Base-by-base conservation (phyloP, 768 basidiomycete species). In the Boletus pseudo-olivaceus region DNA sequence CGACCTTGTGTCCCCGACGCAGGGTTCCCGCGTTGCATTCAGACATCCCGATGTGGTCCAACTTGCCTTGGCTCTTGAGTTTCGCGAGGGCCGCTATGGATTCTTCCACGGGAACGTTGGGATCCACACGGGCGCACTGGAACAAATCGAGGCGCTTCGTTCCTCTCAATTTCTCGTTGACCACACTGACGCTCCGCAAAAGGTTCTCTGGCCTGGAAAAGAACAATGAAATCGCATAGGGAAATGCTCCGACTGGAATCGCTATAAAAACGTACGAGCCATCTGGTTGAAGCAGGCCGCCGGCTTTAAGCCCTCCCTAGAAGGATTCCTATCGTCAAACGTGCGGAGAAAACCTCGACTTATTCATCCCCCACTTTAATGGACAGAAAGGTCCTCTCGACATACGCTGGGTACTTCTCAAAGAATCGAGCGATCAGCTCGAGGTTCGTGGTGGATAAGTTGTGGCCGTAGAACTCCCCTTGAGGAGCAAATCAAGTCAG, bases 131-230 rank as follows among this genome's bases (percentile, higher is more conserved):
- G 3, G 80, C 77, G 26, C 71, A 71, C 65, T 86, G 69, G 66
- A 78, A 89, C 2, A 88, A 65, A 63, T 88, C 85, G 55, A 87
- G 64, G 37, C 73, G 77, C 66, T 82, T 83, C 57, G 71, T 77
- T 26, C 77, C 76, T 7, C 80, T 77, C n/a, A 85, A 71, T 19
- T 72, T 72, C 6, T 66, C 68, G 55, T 76, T 73, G 60, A 79
- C 70, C 23, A 67, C 64, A 19, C 73, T 65, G 14, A 83, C 59
- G 30, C 84, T 82, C 23, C 72, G 63, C 12, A 76, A 67, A 7
- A 83, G 63, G 63, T 75, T 76, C 49, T 76, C 79, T 9, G 62
- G 51, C 14, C 67, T 66, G 34, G 3, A 37, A 5, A 27, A 26
- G 2, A 14, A 27, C 7, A 29, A n/a, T 2, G 0, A n/a, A 46